Percentiles rank a stretch among this genome's conserved stretches.
phyloP scores from a whole-genome alignment of 1,284 basidiomycete species.

The Apiotrichum porosum region DNA sequence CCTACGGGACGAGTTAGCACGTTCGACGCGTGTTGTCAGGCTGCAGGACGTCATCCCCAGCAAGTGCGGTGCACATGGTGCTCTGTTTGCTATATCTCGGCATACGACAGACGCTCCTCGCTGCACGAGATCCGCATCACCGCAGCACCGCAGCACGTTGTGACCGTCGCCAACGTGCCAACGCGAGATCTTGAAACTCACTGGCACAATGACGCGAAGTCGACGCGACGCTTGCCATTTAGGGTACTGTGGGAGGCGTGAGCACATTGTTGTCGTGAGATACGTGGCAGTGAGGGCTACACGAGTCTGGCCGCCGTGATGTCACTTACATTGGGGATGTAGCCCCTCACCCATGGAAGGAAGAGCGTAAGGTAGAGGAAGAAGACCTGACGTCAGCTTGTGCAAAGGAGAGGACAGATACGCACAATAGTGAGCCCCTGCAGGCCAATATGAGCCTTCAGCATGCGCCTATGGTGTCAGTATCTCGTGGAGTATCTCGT shows the following conservation, averaged over 20 bases:
- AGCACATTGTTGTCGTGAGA: not conserved
- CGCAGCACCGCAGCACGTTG: too few species aligned
- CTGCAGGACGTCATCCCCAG: too few species aligned
- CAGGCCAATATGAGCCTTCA: constrained; percentile 11
- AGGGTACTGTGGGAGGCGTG: constrained; percentile 33
- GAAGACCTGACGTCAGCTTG: constrained; percentile 25
- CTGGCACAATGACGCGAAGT: constrained; percentile 41
- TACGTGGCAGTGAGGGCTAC: not conserved
- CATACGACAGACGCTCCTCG: too few species aligned
- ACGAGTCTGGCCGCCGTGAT: not conserved
- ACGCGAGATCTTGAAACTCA: too few species aligned
- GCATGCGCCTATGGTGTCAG: constrained; percentile 11
- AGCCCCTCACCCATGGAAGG: constrained; percentile 45
- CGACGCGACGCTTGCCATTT: constrained; percentile 46
- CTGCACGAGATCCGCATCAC: too few species aligned
- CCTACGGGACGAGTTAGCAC: constrained; percentile 3
- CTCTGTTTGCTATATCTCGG: too few species aligned
- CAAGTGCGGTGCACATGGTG: too few species aligned
- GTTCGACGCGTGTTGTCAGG: too few species aligned
- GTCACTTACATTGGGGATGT: constrained; percentile 44
- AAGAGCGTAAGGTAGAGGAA: constrained; percentile 48
- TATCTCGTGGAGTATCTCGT: too few species aligned
- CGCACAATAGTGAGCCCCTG: constrained; percentile 38
- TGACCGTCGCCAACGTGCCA: too few species aligned
- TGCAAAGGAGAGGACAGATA: not conserved